Evolutionary conservation across 73 alveolate genomes (phyloP).

Genomic region (Paraurostyla sp.): DNA sequence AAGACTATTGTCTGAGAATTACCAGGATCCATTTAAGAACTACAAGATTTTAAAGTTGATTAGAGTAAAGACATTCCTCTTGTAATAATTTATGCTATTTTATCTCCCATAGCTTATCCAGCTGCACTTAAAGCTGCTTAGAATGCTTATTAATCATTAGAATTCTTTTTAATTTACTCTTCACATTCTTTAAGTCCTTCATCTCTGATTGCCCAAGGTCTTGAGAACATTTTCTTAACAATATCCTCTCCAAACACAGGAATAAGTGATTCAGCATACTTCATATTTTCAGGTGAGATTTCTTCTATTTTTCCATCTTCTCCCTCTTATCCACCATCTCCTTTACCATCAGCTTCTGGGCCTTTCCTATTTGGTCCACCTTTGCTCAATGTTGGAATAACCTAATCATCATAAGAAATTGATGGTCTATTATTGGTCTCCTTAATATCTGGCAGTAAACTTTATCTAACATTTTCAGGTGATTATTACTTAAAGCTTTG

Average conservation of each 20-base stretch:
- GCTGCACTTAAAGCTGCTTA: slow-evolving; percentile 92
- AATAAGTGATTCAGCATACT: slow-evolving; percentile 93
- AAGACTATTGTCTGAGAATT: background rate
- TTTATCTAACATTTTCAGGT: slow-evolving; percentile 24
- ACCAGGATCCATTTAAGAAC: slow-evolving; percentile 32
- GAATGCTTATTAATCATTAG: slow-evolving; percentile 79
- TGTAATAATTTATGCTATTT: slow-evolving; percentile 87
- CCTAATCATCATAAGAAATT: slow-evolving; percentile 88
- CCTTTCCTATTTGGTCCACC: slow-evolving; percentile 76
- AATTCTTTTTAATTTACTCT: slow-evolving; percentile 61
- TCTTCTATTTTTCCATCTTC: slow-evolving; percentile 80
- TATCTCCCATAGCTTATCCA: slow-evolving; percentile 86
- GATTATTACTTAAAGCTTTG: background rate
- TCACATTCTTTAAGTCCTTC: slow-evolving; percentile 85
- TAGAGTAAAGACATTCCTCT: slow-evolving; percentile 79
- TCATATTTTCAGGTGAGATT: slow-evolving; percentile 74
- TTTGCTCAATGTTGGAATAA: slow-evolving; percentile 81
- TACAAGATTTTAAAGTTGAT: slow-evolving; percentile 9
- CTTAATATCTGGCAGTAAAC: slow-evolving; percentile 59
- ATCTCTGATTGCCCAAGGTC: slow-evolving; percentile 92
- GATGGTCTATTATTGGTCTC: slow-evolving; percentile 15
- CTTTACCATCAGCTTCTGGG: slow-evolving; percentile 76
- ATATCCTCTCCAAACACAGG: slow-evolving; percentile 93
- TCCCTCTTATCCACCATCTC: slow-evolving; percentile 79
- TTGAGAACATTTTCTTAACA: slow-evolving; percentile 90